Evolutionary conservation across 495 filamentous ascomycete genomes (phyloP).

Genomic region (Bombardia bombarda): DNA sequence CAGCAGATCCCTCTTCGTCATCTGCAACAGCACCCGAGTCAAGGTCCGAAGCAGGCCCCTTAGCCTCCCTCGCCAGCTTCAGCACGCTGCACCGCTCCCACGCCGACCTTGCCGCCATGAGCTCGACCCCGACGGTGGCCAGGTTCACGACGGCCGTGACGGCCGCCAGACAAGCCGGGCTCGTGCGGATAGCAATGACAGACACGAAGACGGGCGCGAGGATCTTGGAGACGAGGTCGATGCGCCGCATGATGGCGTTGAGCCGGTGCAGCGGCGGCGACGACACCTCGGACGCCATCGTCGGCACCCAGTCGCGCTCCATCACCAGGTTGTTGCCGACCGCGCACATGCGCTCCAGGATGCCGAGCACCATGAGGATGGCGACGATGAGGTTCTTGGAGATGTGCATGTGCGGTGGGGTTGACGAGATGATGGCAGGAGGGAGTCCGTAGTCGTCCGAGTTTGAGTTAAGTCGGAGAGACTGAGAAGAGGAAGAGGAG

Average conservation of each 20-base stretch:
- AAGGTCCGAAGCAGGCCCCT: background rate
- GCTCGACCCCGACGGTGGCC: conserved; percentile 4
- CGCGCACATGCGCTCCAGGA: conserved; percentile 42
- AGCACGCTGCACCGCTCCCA: conserved; percentile 3
- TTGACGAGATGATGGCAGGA: no score
- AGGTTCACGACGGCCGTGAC: conserved; percentile 2
- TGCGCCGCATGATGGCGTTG: conserved; percentile 56
- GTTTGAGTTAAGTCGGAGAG: no score
- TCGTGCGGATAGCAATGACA: conserved; percentile 20
- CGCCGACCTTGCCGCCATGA: background rate
- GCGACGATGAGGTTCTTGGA: conserved; percentile 26
- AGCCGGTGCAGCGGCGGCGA: conserved; percentile 24
- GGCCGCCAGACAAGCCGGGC: background rate
- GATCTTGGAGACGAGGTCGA: conserved; percentile 60
- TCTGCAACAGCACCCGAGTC: no score
- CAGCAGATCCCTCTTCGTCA: no score
- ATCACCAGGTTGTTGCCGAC: conserved; percentile 48
- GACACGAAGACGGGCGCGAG: conserved; percentile 49
- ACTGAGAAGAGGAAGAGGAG: no score
- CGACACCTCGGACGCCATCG: conserved; percentile 14
- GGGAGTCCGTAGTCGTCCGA: no score
- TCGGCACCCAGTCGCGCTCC: conserved; percentile 52
- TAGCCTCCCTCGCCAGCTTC: background rate
- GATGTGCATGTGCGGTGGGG: no score
- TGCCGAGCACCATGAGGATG: conserved; percentile 36